Base-by-base conservation (phyloP, 495 filamentous ascomycete species). In the Darksidea phi region DNA sequence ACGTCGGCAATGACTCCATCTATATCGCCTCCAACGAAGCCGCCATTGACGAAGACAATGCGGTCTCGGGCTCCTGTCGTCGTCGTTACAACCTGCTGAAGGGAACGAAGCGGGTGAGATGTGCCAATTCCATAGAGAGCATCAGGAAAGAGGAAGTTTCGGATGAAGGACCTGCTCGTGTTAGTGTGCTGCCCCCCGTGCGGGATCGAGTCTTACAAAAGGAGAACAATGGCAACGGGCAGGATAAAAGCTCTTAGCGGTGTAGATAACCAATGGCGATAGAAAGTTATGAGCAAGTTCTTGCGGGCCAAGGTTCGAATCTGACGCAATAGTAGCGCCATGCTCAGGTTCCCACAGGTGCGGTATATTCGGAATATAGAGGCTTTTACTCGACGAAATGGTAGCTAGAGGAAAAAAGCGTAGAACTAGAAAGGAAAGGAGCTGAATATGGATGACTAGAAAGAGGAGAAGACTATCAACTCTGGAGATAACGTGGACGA, bases 21-120 rank as follows among this genome's bases (percentile, higher is more conserved):
- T 52, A 96, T 91, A 25, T 87, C 81, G 1, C 88, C 88, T 6
- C 84, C 86, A 8, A 71, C 72, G 38, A 86, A 77, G 23, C 88
- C 88, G 74, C 82, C 87, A 68, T 93, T 83, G 41, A 94, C 84
- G 61, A 96, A 89, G n/a, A 84, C 86, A 15, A 96, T 73, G n/a
- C 75, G 88, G 45, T 86, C 70, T 5, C 82, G 67, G 13, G 79
- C 51, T 3, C 73, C 76, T 11, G 55, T 54, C 3, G 84, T 76
- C 8, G 69, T 69, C 15, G 67, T 66, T 20, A 95, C 71, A 0
- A 81, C 87, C 52, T 86, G 71, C 13, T 74, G 61, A 6, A 95
- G 77, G 21, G 82, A 80, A 48, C 82, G 80, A 42, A 95, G 66
- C 0, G 84, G 77, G 10, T 70, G 76, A 1, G 81, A 63, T 1